Evolutionary conservation across 257 asterid genomes (phyloP).

Genomic region (Galeopsis tetrahit): DNA sequence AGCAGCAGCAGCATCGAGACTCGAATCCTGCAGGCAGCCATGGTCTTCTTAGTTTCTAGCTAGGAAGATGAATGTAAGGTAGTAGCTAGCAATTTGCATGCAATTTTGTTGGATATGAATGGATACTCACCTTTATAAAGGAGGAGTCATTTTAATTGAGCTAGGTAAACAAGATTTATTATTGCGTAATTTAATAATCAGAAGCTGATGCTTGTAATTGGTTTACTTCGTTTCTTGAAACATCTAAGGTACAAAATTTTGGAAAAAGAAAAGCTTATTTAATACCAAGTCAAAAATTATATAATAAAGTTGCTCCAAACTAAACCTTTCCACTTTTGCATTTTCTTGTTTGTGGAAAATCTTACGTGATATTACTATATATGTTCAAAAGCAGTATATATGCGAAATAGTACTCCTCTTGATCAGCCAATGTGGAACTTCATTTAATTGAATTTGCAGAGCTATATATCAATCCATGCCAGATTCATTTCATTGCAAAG

Average conservation of each 20-base stretch:
- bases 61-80: neutral
- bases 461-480: no score
- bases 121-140: conserved; percentile 28
- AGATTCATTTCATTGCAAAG: no score
- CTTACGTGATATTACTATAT: no score
- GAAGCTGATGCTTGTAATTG: conserved; percentile 13
- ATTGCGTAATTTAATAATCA: conserved; percentile 6
- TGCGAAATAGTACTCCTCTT: no score
- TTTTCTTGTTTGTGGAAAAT: neutral
- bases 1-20: conserved; percentile 35
- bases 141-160: conserved; percentile 23
- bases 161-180: conserved; percentile 25
- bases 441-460: no score
- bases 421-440: no score
- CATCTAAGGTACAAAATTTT: neutral
- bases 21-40: conserved; percentile 45
- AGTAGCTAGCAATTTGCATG: conserved; percentile 28
- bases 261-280: neutral
- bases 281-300: neutral
- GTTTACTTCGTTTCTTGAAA: conserved; percentile 34
- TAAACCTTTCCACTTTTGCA: neutral
- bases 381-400: no score
- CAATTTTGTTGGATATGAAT: conserved; percentile 8
- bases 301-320: neutral
- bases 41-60: conserved; percentile 22